These are phyloP conservation scores for Penicillium glabrum DNA, from an alignment of 2,329 filamentous ascomycete genomes.

Conservation along the genomic window DNA sequence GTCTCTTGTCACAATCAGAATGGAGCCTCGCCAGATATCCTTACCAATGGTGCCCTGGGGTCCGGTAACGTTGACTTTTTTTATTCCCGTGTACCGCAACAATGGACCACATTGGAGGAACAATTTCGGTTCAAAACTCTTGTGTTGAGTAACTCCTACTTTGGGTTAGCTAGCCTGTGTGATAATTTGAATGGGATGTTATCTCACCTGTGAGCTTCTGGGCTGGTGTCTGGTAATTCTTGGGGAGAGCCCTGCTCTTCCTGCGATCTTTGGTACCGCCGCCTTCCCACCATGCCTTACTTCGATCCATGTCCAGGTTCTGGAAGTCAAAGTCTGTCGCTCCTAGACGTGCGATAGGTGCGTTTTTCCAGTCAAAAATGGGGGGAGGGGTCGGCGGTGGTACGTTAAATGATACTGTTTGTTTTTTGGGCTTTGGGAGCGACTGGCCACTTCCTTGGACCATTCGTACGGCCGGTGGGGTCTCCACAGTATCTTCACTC, in stretches of 20 bases:
- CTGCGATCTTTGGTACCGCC: constrained; percentile 48
- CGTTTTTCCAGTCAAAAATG: constrained; percentile 67
- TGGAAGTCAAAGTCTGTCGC: constrained; percentile 62
- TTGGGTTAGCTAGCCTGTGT: constrained; percentile 4
- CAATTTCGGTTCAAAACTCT: constrained; percentile 77
- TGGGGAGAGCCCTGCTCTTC: constrained; percentile 46
- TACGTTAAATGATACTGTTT: constrained; percentile 48
- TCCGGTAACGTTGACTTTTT: constrained; percentile 40
- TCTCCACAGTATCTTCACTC: constrained; percentile 14
- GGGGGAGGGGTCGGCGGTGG: constrained; percentile 48
- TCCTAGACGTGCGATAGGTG: constrained; percentile 61
- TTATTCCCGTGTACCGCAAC: constrained; percentile 87
- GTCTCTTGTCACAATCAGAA: constrained; percentile 95
- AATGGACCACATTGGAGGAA: constrained; percentile 89
- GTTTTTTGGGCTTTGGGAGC: constrained; percentile 35
- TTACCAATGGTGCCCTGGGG: constrained; percentile 51
- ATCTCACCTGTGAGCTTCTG: constrained; percentile 35
- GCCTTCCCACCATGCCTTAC: constrained; percentile 76
- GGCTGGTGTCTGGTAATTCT: constrained; percentile 33
- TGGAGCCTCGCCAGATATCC: constrained; percentile 87
- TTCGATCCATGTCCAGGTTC: constrained; percentile 48
- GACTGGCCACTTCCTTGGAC: constrained; percentile 20
- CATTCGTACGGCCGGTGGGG: constrained; percentile 14
- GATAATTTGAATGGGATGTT: not conserved
- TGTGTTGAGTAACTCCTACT: constrained; percentile 50